Percentiles rank a stretch among this genome's conserved stretches.
Evolutionary conservation across 2,329 filamentous ascomycete genomes (phyloP).

Genomic region (Colletotrichum liriopes): DNA sequence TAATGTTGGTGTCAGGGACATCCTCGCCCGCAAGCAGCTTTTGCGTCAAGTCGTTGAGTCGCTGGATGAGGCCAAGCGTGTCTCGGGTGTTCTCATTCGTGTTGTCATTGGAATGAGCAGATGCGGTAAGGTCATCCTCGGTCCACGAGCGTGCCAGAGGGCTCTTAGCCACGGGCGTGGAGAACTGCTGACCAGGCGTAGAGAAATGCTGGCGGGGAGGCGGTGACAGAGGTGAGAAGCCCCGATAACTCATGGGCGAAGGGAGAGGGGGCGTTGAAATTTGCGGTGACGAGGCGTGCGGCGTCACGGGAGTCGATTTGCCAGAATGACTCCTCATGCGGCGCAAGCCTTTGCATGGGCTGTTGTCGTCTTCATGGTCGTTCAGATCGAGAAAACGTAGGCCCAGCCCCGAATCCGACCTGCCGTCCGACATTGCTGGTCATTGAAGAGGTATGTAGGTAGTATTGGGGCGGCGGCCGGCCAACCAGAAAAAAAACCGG

Average conservation of each 20-base stretch:
- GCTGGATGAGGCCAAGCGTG: slow-evolving; percentile 58
- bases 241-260: slow-evolving; percentile 49
- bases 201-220: slow-evolving; percentile 49
- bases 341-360: slow-evolving; percentile 40
- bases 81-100: slow-evolving; percentile 51
- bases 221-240: slow-evolving; percentile 52
- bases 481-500: slow-evolving; percentile 39
- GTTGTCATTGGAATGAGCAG: slow-evolving; percentile 37
- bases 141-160: slow-evolving; percentile 41
- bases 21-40: slow-evolving; percentile 53
- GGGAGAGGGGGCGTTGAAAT: slow-evolving; percentile 46
- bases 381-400: slow-evolving; percentile 43
- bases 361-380: slow-evolving; percentile 40
- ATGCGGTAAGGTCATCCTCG: slow-evolving; percentile 44
- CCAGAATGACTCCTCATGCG: slow-evolving; percentile 26
- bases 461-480: slow-evolving; percentile 31
- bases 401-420: slow-evolving; percentile 44
- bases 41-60: slow-evolving; percentile 57
- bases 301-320: slow-evolving; percentile 22
- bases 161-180: slow-evolving; percentile 44
- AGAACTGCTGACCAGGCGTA: slow-evolving; percentile 46
- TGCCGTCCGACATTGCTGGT: slow-evolving; percentile 39
- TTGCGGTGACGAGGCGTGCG: slow-evolving; percentile 43
- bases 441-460: slow-evolving; percentile 35
- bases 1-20: slow-evolving; percentile 55